Evolutionary conservation across 139 green algal genomes (phyloP), one percentile per base, ranked within the genome.

Genomic region (Chlamydomonas sp.): DNA sequence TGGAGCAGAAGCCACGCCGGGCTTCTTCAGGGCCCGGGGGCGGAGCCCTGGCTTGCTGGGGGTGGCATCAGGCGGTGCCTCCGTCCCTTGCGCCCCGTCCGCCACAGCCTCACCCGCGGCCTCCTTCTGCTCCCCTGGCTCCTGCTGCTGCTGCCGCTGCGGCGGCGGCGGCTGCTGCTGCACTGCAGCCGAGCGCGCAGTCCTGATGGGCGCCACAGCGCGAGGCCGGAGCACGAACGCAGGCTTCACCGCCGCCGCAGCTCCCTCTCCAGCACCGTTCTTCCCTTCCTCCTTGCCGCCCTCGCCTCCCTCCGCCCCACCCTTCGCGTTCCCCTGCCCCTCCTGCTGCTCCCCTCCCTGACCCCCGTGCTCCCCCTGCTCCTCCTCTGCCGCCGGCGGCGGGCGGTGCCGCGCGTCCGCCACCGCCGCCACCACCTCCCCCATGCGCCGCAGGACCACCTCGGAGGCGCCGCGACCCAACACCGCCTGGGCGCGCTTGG

Each of bases 401-500:
- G 67, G 49, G 5, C 64, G 17, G 84, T 77, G 75, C 57, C 57
- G 31, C 8, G 84, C 84, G 2, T 82, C 76, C 0, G 31, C 57
- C 59, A 90, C 80, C 1, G 10, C 16, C 9, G 20, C 58, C 73
- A 83, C 64, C 64, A 90, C 3, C 73, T 87, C 87, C 4, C 4
- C 57, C 12, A 85, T 81, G 10, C 87, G 87, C 2, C 87, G 80
- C 1, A 59, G 15, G 14, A 80, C 58, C 63, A 86, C 80, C 74
- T 90, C 87, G 2, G 80, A 88, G 18, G 73, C 66, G 15, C 57
- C 73, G 18, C 87, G 80, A 17, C 87, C 87, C 74, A 90, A 64
- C n/a, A 87, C 74, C 63, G 79, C 58, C 75, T 84, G 63, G 12
- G 84, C 58, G 6, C 72, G 79, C 64, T 90, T 90, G 61, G 63